Base-by-base conservation (phyloP, 2,329 filamentous ascomycete genomes). In the Scolecobasidium constrictum region DNA sequence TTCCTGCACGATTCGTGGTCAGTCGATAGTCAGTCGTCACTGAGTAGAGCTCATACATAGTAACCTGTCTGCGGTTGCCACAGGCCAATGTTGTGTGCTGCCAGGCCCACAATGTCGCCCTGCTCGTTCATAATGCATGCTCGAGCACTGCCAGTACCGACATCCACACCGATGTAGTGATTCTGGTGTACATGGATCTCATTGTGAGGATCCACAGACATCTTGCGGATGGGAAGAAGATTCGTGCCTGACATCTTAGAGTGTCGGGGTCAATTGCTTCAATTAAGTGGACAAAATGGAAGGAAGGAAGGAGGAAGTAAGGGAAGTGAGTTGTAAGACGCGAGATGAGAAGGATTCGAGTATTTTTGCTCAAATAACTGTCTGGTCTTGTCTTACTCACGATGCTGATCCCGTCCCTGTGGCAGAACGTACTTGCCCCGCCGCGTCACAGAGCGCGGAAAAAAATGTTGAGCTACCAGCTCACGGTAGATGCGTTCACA, bases 101-200 rank as follows among this genome's bases (percentile, higher is more conserved):
- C 71, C 48, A 73, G 50, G 46, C 68, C 68, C 34, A 82, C 75
- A 64, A 98, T 96, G 57, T 95, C 86, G 42, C 92, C 92, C 33
- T 83, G 80, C 48, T 80, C 75, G 60, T 96, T 86, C 63, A 98
- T 94, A 58, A 98, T 86, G 64, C 92, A 96, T 43, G 92, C 92
- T 58, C 92, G 78, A 31, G 90, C 92, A 60, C 86, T 94, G 44
- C 92, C 92, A 16, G 92, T 98, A 41, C 92, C 92, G 40, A 98
- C 90, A 66, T 98, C 92, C 53, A 98, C 86, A 47, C 90, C 90
- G 56, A 96, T 78, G 59, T 75, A 42, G 23, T 42, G 40, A 22
- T 42, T 33, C 22, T 42, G 40, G 17, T 42, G 40, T 13, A 42
- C 40, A 11, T 20, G 31, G n/a, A 42, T 19, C 40, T 42, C 40